phyloP scores from a whole-genome alignment of 1,284 basidiomycete genomes.

The Fomes fomentarius region DNA sequence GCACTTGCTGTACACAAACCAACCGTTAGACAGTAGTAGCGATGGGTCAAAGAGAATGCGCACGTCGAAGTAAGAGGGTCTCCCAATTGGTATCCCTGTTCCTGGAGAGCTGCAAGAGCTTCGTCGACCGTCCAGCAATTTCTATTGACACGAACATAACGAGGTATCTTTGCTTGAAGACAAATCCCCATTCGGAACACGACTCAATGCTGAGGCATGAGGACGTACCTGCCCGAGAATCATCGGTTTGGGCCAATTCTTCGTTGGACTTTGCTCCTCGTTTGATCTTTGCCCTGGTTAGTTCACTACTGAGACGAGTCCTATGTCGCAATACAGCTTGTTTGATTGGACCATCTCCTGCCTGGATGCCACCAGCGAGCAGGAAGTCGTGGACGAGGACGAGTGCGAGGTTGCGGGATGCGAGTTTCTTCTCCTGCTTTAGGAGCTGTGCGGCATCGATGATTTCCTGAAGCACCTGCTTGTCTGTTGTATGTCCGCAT shows the following conservation, averaged over 20 bases:
- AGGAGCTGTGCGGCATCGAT: slow-evolving; percentile 69
- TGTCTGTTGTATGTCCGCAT: slow-evolving; percentile 50
- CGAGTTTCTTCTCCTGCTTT: slow-evolving; percentile 75
- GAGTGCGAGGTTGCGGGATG: slow-evolving; percentile 72
- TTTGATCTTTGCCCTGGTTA: slow-evolving; percentile 84
- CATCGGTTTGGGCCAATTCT: slow-evolving; percentile 67
- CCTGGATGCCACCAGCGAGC: slow-evolving; percentile 81
- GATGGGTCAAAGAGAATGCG: slow-evolving; percentile 26
- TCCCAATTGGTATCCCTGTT: slow-evolving; percentile 54
- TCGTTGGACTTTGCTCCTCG: slow-evolving; percentile 66
- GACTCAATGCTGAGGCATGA: not conserved
- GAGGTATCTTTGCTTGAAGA: slow-evolving; percentile 70
- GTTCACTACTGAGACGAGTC: slow-evolving; percentile 84
- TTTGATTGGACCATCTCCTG: slow-evolving; percentile 86
- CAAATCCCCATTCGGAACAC: no score
- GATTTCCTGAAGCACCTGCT: slow-evolving; percentile 65
- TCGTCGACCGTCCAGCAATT: slow-evolving; percentile 65
- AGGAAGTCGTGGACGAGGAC: slow-evolving; percentile 90
- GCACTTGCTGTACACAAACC: slow-evolving; percentile 44
- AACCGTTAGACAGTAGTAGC: not conserved
- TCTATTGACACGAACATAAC: slow-evolving; percentile 87
- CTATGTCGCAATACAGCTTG: slow-evolving; percentile 84
- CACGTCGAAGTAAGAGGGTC: slow-evolving; percentile 56
- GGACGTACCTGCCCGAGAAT: slow-evolving; percentile 60
- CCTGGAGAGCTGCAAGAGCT: slow-evolving; percentile 56